Evolutionary conservation across 768 basidiomycete species (phyloP), one percentile per base, ranked within the genome.

Genomic region (Tylopilus sp.): DNA sequence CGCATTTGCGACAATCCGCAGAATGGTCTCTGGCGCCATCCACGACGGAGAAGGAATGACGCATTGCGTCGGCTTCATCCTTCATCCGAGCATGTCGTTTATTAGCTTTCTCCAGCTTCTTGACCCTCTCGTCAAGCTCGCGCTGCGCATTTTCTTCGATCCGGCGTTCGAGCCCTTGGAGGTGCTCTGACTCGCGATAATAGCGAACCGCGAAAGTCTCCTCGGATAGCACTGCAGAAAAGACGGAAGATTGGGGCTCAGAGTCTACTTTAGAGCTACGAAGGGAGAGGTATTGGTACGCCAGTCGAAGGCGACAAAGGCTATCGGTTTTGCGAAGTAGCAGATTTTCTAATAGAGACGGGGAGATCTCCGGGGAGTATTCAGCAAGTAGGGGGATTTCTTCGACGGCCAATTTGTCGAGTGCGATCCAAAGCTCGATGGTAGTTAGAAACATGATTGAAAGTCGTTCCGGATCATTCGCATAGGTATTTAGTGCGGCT

Each of bases 361-460:
- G 13, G 1, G 76, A 69, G 0, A 82, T 59, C 50, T 76, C 78
- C 0, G 80, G 79, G 6, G 77, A 73, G 50, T 77, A 82, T 4
- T 73, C 61, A 1, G 28, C 33, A 5, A 82, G 60, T 8, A 80
- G 62, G 4, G 78, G 74, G 33, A 64, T 61, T 21, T 67, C 62
- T 10, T 42, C 26, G 17, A 73, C 58, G 1, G 60, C 68, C 11
- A 75, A 26, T n/a, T 54, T 67, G 56, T 81, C 80, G 10, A 81
- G 63, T 0, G 72, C 76, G 10, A 41, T 13, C 40, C 40, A 41
- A 16, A 41, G 22, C 22, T 41, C 40, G 12, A 28, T 9, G 22
- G 17, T 43, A 4, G 26, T 43, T 17, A 43, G 28, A 6, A 28
- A 10, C 41, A 43, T 28, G 17, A 43, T 22, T 8, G 41, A 43